Evolutionary conservation across 2,329 filamentous ascomycete species (phyloP), one percentile per base, ranked within the genome.

Genomic region (Exophiala sp.): DNA sequence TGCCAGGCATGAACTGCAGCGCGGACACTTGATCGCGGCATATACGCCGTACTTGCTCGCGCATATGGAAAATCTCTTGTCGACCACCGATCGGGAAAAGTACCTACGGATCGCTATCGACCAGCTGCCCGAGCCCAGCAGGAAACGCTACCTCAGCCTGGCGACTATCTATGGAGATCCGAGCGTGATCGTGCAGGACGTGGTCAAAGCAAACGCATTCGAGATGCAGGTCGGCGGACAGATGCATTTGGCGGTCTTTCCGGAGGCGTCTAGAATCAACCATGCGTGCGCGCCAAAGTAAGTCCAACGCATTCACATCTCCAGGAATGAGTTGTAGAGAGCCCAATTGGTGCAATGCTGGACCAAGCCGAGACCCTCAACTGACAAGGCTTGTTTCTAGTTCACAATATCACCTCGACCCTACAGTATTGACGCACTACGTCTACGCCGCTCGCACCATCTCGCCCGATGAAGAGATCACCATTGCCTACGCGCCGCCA

Each of bases 381-480:
- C 11, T 21, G 22, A 34, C 14, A 11, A n/a, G 5, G 2, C 14
- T 16, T 30, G n/a, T 22, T 19, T 22, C n/a, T 19, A 57, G 54
- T 34, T 46, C 55, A 16, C 52, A 55, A 49, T 58, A 58, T 34
- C 51, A 48, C 30, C 43, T 58, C 30, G 50, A 52, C 5, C 38
- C 44, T 2, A 34, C 18, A n/a, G 5, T 55, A 10, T 37, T 58
- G 11, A 51, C 52, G 21, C 55, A 58, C 24, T 49, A 46, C 37
- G 52, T 58, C 8, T 53, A 56, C 37, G 49, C 55, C 3, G 50
- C 82, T 18, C 80, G 83, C 57, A 77, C 88, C 48, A 96, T 98
- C 53, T 78, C 83, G 5, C 73, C 84, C 1, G 91, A 89, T 3
- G 90, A 98, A 53, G 93, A 98, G 66, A 94, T 98, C 50, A 97